Percentiles rank a stretch among this genome's conserved stretches.
phyloP scores from a whole-genome alignment of 73 alveolate species.

The Paramecium octaurelia region DNA sequence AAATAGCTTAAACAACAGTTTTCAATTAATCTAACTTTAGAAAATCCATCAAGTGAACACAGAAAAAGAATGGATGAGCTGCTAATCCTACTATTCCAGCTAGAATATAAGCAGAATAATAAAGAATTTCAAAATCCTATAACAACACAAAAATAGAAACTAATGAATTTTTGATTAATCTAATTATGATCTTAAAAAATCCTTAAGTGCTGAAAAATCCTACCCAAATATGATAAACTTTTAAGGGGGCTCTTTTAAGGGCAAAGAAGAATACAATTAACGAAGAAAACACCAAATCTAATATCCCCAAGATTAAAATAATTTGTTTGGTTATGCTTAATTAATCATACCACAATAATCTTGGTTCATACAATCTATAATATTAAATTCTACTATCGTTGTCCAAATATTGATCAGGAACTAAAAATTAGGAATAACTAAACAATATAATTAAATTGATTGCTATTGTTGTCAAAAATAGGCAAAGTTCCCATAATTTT shows the following conservation, averaged over 20 bases:
- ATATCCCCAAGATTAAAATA: conserved; percentile 17
- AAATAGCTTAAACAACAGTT: conserved; percentile 88
- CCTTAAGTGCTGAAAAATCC: conserved; percentile 13
- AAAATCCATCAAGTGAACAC: conserved; percentile 86
- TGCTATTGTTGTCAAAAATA: conserved; percentile 68
- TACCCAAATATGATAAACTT: conserved; percentile 52
- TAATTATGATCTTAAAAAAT: neutral
- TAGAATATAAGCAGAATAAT: conserved; percentile 77
- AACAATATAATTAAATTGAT: conserved; percentile 70
- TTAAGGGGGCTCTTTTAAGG: conserved; percentile 63
- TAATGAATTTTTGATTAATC: neutral
- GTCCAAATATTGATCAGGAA: neutral
- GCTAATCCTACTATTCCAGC: conserved; percentile 86
- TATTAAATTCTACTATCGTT: neutral
- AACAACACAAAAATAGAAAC: neutral
- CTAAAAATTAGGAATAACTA: conserved; percentile 57
- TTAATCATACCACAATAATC: conserved; percentile 15
- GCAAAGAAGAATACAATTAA: conserved; percentile 60
- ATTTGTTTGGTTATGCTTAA: conserved; percentile 12
- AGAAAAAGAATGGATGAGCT: conserved; percentile 84
- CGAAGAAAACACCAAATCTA: conserved; percentile 52
- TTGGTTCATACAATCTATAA: conserved; percentile 55
- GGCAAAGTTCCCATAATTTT: conserved; percentile 78
- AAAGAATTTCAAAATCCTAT: conserved; percentile 66
- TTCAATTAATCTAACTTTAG: conserved; percentile 76